Percentiles rank a stretch among this genome's conserved stretches.
Conservation (phyloP, 306 rosid species). For the Nissolia schottii region DNA sequence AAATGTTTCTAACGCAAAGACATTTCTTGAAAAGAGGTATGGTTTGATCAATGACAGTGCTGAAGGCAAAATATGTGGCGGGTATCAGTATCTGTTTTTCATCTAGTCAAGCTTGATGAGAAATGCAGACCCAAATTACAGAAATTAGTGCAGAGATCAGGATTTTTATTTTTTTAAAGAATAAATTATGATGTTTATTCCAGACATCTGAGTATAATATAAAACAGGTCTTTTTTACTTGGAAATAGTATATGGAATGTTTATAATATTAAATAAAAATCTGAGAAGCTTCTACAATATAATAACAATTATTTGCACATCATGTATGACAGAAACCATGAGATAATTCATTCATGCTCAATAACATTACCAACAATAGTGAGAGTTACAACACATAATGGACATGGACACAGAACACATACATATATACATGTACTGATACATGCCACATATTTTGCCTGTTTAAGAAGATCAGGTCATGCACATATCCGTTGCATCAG, state of each 20-base stretch:
- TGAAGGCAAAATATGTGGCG: background rate
- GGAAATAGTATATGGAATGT: background rate
- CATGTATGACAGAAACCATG: background rate
- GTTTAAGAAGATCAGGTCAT: background rate
- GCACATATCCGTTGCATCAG: background rate
- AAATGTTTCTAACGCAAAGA: conserved; percentile 93
- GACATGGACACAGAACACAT: background rate
- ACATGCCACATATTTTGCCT: background rate
- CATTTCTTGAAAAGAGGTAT: conserved; percentile 99
- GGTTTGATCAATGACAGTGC: background rate
- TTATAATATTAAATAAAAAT: background rate
- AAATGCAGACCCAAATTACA: background rate
- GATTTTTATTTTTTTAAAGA: background rate
- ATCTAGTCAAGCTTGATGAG: background rate
- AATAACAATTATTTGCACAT: background rate
- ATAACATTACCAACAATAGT: background rate
- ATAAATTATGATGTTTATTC: background rate
- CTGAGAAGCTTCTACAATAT: background rate
- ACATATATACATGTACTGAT: too few species aligned
- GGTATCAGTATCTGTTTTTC: background rate
- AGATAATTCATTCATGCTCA: background rate
- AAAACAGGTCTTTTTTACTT: background rate
- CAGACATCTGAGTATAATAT: background rate
- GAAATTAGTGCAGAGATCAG: background rate
- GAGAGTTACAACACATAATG: background rate